These are phyloP conservation scores for Raffaelea ambrosiae DNA, from an alignment of 2,329 filamentous ascomycete species.

Conservation along the genomic window DNA sequence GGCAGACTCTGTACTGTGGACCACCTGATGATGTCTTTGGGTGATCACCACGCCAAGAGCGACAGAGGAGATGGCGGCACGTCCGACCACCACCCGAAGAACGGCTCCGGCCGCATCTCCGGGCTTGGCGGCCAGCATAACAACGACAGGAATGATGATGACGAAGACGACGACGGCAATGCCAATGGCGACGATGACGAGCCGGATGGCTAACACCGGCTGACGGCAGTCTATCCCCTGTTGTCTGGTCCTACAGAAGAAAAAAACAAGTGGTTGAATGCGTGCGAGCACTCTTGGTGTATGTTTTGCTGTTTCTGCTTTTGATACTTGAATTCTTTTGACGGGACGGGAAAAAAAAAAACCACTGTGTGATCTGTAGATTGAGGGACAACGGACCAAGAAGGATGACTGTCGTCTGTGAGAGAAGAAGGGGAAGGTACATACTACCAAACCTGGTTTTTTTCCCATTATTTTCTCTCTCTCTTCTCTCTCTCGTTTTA, in stretches of 20 bases:
- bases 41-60: no score
- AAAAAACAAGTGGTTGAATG: not conserved
- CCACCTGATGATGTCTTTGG: no score
- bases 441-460: no score
- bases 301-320: not conserved
- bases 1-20: no score
- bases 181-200: conserved; percentile 56
- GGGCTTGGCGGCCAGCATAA: not conserved
- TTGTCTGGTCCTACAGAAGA: conserved; percentile 49
- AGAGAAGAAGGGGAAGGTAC: no score
- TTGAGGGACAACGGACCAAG: conserved; percentile 54
- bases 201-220: conserved; percentile 51
- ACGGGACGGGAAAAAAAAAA: no score
- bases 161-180: not conserved
- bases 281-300: not conserved
- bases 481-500: no score
- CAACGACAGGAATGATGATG: not conserved
- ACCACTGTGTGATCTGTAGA: conserved; percentile 27
- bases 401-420: conserved; percentile 54
- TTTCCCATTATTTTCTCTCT: no score
- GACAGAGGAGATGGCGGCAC: conserved; percentile 13
- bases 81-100: not conserved
- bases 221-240: conserved; percentile 60
- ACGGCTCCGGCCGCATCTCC: not conserved
- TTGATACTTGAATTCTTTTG: not conserved